Evolutionary conservation across 495 filamentous ascomycete species (phyloP).

Genomic region (Tuber melanosporum): DNA sequence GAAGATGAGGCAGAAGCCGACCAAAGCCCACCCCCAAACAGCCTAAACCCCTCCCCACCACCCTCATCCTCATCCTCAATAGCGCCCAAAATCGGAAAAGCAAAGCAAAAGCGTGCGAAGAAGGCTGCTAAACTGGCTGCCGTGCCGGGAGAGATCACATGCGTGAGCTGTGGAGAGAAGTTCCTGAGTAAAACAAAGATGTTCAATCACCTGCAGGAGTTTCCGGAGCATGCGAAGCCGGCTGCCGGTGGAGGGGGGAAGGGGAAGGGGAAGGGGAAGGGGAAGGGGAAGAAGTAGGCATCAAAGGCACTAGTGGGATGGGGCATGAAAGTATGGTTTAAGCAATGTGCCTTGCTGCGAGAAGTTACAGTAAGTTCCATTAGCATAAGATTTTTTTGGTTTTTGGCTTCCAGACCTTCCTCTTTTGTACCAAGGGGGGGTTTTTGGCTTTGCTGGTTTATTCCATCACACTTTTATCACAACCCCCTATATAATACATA

Average conservation of each 20-base stretch:
- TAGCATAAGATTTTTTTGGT: not conserved
- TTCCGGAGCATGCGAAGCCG: conserved; percentile 53
- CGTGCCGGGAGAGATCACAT: conserved; percentile 47
- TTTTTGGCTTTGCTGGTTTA: not conserved
- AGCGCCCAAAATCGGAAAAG: conserved; percentile 63
- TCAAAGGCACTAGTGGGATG: not conserved
- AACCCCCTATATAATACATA: not conserved
- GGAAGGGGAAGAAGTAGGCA: conserved; percentile 5
- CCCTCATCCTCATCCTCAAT: conserved; percentile 18
- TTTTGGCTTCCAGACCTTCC: not conserved
- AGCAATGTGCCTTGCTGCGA: not conserved
- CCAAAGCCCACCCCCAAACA: conserved; percentile 13
- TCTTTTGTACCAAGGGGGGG: not conserved
- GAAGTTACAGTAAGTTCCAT: not conserved
- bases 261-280: conserved; percentile 28
- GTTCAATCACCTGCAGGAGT: conserved; percentile 65
- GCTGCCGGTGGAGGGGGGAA: conserved; percentile 44
- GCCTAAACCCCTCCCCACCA: conserved; percentile 12
- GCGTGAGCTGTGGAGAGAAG: conserved; percentile 53
- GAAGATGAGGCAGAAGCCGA: conserved; percentile 23
- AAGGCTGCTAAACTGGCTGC: conserved; percentile 59
- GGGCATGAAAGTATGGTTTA: not conserved
- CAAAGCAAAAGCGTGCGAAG: conserved; percentile 80
- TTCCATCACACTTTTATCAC: not conserved
- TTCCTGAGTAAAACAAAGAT: conserved; percentile 66